Base-by-base conservation (phyloP, 768 basidiomycete species). In the Cubamyces sp. region DNA sequence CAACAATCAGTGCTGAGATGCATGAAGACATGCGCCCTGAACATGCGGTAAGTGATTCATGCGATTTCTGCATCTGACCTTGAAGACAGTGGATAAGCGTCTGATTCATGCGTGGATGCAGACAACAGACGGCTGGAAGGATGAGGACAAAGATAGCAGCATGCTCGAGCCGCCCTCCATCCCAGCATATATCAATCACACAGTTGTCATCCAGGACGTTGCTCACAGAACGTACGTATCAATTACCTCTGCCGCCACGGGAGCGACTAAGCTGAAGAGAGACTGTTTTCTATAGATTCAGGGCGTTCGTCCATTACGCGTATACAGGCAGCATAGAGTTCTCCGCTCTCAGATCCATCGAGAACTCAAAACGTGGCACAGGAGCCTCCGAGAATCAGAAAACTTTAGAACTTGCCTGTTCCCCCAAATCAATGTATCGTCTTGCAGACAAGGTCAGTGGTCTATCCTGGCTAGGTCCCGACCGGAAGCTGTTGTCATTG, bases 361-460 rank as follows among this genome's bases (percentile, higher is more conserved):
- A 34, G 3, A 5, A 4, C n/a, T 9, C 5, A 1, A 4, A 46
- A 41, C 3, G 28, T 19, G 5, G 9, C 14, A 39, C 60, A 11
- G 57, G 55, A 3, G 42, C 57, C 0, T 34, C 34, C 9, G 34
- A 34, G 34, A 11, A 1, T 34, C 34, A 9, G n/a, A n/a, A n/a
- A 34, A 5, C 9, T 9, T 34, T 9, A 1, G 34, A 34, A 11
- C 9, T 34, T 9, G 34, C 34, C 34, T 67, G 67, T 46, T 71
- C 70, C 11, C 67, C 69, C 5, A 72, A 70, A 46, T 70, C 69
- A 6, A 68, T 72, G 63, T 72, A 72, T 43, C 64, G 64, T 14
- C 57, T 72, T 14, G 68, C 71, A 3, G 55, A 70, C 51, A 62
- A 51, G 56, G 71, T 69, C 18, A 41, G 39, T 34, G 5, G 9